These are phyloP conservation scores for Phytophthora hibernalis DNA, from an alignment of 352 stramenopile genomes.

Conservation along the genomic window DNA sequence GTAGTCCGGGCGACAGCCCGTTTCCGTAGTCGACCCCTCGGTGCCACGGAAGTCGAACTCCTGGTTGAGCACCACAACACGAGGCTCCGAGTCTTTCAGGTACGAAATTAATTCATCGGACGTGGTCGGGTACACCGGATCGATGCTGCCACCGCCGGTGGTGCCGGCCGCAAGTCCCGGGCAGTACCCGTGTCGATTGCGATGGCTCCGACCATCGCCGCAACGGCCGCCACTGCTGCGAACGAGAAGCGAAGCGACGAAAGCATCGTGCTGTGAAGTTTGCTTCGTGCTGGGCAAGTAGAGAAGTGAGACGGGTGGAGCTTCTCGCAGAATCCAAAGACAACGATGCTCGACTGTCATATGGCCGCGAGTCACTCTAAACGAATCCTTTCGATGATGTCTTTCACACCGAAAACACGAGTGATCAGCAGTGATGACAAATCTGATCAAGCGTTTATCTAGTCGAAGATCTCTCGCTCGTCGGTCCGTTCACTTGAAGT, in stretches of 20 bases:
- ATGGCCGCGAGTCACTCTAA: not conserved
- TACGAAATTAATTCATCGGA: conserved; percentile 24
- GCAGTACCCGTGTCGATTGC: conserved; percentile 14
- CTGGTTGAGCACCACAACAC: conserved; percentile 21
- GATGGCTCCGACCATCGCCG: not conserved
- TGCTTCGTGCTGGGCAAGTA: not conserved
- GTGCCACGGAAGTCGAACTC: conserved; percentile 30
- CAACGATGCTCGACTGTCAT: not conserved
- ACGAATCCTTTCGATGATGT: conserved; percentile 2
- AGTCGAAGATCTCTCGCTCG: no score
- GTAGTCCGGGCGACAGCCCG: conserved; percentile 30
- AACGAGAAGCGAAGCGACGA: not conserved
- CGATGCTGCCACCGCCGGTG: conserved; percentile 28
- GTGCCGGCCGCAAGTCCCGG: conserved; percentile 24
- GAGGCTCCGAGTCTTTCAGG: conserved; percentile 27
- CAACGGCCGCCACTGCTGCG: not conserved
- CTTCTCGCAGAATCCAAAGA: not conserved
- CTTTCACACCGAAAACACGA: not conserved
- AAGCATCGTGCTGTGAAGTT: not conserved
- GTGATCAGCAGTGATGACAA: no score
- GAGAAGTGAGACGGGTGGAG: not conserved
- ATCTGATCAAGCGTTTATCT: no score
- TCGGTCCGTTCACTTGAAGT: no score
- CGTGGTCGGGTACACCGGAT: conserved; percentile 22
- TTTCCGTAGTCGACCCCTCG: conserved; percentile 27